Base-by-base conservation (phyloP, 208 protist species). In the Trypanosoma rangeli region DNA sequence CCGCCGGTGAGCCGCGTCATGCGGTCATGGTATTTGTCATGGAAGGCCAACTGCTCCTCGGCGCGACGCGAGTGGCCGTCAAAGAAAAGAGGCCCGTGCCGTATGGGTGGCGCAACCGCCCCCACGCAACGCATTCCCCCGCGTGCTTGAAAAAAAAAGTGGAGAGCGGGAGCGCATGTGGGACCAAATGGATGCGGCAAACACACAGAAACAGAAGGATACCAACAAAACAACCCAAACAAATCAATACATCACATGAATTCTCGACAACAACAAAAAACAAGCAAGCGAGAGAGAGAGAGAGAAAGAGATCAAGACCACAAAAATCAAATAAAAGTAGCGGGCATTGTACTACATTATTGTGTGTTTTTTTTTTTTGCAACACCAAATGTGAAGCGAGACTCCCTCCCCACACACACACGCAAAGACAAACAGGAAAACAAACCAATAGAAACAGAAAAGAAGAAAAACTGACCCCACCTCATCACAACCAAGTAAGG, bases 21-120 rank as follows among this genome's bases (percentile, higher is more conserved):
- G 15, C 76, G 72, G 54, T 85, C 75, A 46, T 87, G 79, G 42
- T 79, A 84, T 18, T 33, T 62, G n/a, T 80, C 64, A 60, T 91
- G 85, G 48, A 87, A 78, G 0, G 73, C 75, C 37, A 82, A 44
- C 5, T 83, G 71, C 24, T 84, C 70, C 26, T 63, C 67, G 35
- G 75, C 75, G n/a, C 64, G 52, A 12, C 68, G 63, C 50, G 59
- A 58, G 42, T 63, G 44, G 20, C 15, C 31, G 33, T 75, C 26
- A 37, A 64, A 68, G 0, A 56, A 61, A 54, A 53, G 33, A 12
- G 68, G 57, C 29, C 53, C 48, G 12, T 53, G 64, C 35, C 66
- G 70, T 53, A 70, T 49, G 33, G 50, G 62, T n/a, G 59, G 60
- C 13, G 31, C 61, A 69, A 35, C 39, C 42, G 35, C 53, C 18